phyloP scores from a whole-genome alignment of 2,329 filamentous ascomycete species.

The Blastomyces parvus region DNA sequence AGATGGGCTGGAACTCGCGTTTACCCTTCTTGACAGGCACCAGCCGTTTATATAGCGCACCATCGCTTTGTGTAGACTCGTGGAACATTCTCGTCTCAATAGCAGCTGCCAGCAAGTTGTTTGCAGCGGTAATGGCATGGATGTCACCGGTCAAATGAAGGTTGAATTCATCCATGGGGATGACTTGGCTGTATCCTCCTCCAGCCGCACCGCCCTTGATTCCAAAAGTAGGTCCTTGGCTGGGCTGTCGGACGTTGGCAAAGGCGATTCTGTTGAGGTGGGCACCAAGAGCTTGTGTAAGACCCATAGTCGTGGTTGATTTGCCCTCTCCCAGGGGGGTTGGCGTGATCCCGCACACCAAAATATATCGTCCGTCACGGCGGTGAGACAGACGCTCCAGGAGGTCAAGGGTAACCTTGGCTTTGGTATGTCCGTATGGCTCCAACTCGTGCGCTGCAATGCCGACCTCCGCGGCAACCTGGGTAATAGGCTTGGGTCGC shows the following conservation, averaged over 20 bases:
- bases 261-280: constrained; percentile 83
- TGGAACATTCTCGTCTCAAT: constrained; percentile 99
- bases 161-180: constrained; percentile 99
- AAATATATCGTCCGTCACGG: constrained; percentile 77
- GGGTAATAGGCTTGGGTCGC: constrained; percentile 81
- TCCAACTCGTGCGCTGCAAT: constrained; percentile 84
- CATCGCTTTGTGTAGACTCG: constrained; percentile 89
- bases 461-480: constrained; percentile 75
- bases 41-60: constrained; percentile 72
- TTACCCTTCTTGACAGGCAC: constrained; percentile 86
- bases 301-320: constrained; percentile 92
- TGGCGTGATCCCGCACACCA: constrained; percentile 92
- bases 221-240: constrained; percentile 93
- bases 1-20: constrained; percentile 75
- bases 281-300: constrained; percentile 84
- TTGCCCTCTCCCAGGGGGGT: constrained; percentile 96
- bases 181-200: constrained; percentile 97
- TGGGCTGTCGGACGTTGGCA: constrained; percentile 93
- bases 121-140: constrained; percentile 91
- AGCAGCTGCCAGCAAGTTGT: constrained; percentile 91
- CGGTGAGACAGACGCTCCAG: constrained; percentile 80
- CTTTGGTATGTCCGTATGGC: constrained; percentile 91
- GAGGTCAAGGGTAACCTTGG: constrained; percentile 78
- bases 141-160: constrained; percentile 96
- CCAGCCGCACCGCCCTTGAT: constrained; percentile 98